Evolutionary conservation across 345 rosid genomes (phyloP).

Genomic region (Euphorbia tirucalli): DNA sequence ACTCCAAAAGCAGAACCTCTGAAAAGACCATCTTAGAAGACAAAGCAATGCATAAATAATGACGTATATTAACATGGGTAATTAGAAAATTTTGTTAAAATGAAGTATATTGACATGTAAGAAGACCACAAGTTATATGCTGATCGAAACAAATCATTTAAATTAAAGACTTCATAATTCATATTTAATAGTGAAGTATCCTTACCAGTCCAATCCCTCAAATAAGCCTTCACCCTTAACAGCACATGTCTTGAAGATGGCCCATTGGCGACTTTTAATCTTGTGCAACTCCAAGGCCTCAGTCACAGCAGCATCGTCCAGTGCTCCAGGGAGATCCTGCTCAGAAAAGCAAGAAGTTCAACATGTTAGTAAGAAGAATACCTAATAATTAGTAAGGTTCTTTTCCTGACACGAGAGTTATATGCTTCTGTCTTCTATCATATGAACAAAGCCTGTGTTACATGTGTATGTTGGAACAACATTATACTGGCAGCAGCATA

Average conservation of each 20-base stretch:
- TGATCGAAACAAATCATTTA: background rate
- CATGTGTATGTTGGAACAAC: background rate
- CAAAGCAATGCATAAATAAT: background rate
- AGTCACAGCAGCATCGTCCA: slow-evolving; percentile 24
- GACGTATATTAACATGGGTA: background rate
- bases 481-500: background rate
- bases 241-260: slow-evolving; percentile 32
- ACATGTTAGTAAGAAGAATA: background rate
- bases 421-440: too few species aligned
- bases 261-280: slow-evolving; percentile 27
- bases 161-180: background rate
- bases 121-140: background rate
- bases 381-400: background rate
- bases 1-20: slow-evolving; percentile 1
- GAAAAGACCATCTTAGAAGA: background rate
- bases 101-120: too few species aligned
- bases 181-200: background rate
- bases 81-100: background rate
- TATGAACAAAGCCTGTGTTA: too few species aligned
- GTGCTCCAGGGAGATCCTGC: slow-evolving; percentile 27
- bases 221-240: slow-evolving; percentile 28
- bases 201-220: slow-evolving; percentile 32
- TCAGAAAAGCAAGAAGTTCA: background rate
- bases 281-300: slow-evolving; percentile 32
- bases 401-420: background rate